Evolutionary conservation across 2,329 filamentous ascomycete genomes (phyloP), one percentile per base, ranked within the genome.

Genomic region (Fusarium sp.): DNA sequence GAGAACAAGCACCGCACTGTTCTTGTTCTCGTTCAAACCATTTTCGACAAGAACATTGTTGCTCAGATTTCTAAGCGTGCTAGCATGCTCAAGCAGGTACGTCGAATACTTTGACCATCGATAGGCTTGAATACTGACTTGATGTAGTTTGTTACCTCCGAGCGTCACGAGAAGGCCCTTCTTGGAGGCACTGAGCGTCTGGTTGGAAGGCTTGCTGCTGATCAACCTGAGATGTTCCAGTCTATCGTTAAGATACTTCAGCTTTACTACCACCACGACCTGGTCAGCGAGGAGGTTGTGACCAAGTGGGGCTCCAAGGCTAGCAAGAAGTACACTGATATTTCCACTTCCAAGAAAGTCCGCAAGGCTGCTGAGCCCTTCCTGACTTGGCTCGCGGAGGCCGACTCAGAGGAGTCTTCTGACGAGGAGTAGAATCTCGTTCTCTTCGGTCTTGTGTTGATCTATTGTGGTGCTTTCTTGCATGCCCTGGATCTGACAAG

Each of bases 281-380:
- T 99, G 58, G 84, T 97, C 75, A 90, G 87, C 53, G 96, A 99
- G 84, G 94, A 97, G 69, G 89, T 94, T 18, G 89, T 97, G 78
- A 92, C 91, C 82, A 91, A 91, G 74, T 99, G 96, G 95, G 95
- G 94, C 71, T 87, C 88, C 78, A 97, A 96, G 87, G 94, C 95
- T 63, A 97, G 93, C 89, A 98, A 97, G 91, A 98, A 98, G 85
- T 98, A 98, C 80, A 93, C 97, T 74, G 95, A 98, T 79, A 82
- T 97, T 65, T 79, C 90, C 64, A 94, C 90, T 66, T 97, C 93
- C 84, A 95, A 94, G 87, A 97, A 97, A 87, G 94, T 98, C 69
- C 93, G 94, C 84, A 95, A 97, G 86, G 92, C 93, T 71, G 94
- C 96, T 56, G 92, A 97, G 85, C 91, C 93, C 70, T 99, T 99